Evolutionary conservation across 1,284 basidiomycete genomes (phyloP).

Genomic region (Singerocomus inundabilis): DNA sequence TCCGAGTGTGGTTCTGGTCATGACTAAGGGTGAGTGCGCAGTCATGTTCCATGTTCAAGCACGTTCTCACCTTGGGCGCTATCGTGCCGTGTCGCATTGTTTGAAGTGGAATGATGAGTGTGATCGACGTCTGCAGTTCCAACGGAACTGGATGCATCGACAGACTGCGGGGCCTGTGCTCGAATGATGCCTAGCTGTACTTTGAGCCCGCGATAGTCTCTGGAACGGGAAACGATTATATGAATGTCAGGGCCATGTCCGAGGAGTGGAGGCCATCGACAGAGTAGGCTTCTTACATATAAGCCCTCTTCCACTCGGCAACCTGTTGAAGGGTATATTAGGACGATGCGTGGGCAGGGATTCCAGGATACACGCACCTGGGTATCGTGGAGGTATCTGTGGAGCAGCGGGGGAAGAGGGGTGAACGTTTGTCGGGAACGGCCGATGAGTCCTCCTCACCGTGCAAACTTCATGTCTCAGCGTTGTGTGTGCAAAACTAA

Average conservation of each 20-base stretch:
- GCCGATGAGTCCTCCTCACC: constrained; percentile 33
- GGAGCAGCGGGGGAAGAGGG: not conserved
- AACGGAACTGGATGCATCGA: constrained; percentile 19
- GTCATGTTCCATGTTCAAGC: not conserved
- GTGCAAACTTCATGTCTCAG: constrained; percentile 52
- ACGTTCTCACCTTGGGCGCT: not conserved
- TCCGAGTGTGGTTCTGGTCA: not conserved
- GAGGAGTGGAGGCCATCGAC: too few relatives aligned
- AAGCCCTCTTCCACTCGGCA: constrained; percentile 79
- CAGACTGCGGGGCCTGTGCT: constrained; percentile 11
- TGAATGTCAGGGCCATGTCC: not conserved
- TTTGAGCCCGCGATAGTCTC: constrained; percentile 74
- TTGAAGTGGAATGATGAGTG: not conserved
- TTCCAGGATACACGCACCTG: constrained; percentile 45
- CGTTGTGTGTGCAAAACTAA: not conserved
- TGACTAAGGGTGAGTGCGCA: not conserved
- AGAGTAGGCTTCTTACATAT: constrained; percentile 55
- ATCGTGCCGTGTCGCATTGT: not conserved
- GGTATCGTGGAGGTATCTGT: constrained; percentile 66
- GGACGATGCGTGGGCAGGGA: not conserved
- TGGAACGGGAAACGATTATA: constrained; percentile 25
- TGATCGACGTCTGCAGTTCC: constrained; percentile 3
- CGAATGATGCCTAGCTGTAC: constrained; percentile 63
- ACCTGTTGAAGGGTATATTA: constrained; percentile 42
- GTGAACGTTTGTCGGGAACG: not conserved